Evolutionary conservation across 305 asterid genomes (phyloP).

Genomic region (Galium porrigens): DNA sequence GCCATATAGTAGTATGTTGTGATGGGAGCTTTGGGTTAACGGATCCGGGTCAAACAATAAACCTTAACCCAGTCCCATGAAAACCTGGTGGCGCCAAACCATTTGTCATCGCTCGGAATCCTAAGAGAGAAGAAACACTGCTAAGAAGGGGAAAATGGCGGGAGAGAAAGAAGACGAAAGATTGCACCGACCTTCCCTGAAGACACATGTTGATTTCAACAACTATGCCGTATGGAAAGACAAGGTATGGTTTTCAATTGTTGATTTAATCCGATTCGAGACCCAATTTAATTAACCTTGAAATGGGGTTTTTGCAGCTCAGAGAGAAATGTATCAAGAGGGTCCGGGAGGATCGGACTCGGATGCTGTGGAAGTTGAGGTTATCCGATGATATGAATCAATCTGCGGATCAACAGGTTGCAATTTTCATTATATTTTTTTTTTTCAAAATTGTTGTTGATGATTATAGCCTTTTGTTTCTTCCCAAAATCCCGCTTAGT

Average conservation of each 20-base stretch:
- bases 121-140: too few species aligned
- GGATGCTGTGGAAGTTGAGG: conserved; percentile 73
- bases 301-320: conserved; percentile 32
- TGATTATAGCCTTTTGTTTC: neutral
- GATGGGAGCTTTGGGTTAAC: neutral
- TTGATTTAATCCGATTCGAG: neutral
- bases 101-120: neutral
- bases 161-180: conserved; percentile 27
- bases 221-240: conserved; percentile 56
- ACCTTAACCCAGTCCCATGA: neutral
- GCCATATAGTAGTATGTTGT: too few species aligned
- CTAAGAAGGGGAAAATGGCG: conserved; percentile 23
- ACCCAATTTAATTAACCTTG: neutral
- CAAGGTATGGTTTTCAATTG: conserved; percentile 31
- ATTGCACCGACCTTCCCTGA: conserved; percentile 32
- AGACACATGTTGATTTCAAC: conserved; percentile 34
- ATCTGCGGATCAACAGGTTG: conserved; percentile 34
- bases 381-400: conserved; percentile 28
- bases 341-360: conserved; percentile 57
- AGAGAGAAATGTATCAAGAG: conserved; percentile 76
- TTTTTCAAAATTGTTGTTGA: too few species aligned
- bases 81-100: conserved; percentile 15
- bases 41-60: neutral
- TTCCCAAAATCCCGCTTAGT: neutral
- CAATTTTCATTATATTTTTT: neutral